phyloP scores from a whole-genome alignment of 2,329 filamentous ascomycete species.

The Cladophialophora yegresii region DNA sequence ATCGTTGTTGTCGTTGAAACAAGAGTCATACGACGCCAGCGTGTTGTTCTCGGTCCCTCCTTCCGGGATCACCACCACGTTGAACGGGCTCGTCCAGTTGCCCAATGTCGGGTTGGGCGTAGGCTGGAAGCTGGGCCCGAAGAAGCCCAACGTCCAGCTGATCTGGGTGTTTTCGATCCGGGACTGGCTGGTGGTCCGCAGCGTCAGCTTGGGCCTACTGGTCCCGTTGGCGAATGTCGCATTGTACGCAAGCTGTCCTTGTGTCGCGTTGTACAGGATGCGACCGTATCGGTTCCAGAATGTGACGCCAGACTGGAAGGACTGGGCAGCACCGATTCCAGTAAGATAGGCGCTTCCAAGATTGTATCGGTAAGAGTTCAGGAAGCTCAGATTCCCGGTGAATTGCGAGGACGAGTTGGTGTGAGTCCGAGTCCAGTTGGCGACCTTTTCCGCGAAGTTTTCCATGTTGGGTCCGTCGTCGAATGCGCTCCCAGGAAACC shows the following conservation, averaged over 20 bases:
- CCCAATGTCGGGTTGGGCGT: constrained; percentile 43
- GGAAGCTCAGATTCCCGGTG: constrained; percentile 54
- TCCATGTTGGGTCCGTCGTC: constrained; percentile 56
- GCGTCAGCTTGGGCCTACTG: constrained; percentile 51
- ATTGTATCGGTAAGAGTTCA: constrained; percentile 56
- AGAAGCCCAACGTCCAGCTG: constrained; percentile 57
- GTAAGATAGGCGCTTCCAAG: constrained; percentile 51
- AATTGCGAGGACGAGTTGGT: constrained; percentile 43
- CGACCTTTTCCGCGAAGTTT: constrained; percentile 53
- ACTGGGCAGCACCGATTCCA: constrained; percentile 54
- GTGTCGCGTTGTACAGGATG: constrained; percentile 54
- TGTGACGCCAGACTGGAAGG: constrained; percentile 53
- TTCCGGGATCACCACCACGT: constrained; percentile 56
- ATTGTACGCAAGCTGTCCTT: constrained; percentile 54
- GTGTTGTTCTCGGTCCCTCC: constrained; percentile 56
- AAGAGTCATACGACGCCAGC: constrained; percentile 55
- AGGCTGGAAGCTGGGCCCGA: constrained; percentile 49
- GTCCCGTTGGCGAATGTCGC: constrained; percentile 51
- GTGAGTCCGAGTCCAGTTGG: constrained; percentile 48
- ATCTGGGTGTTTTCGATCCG: constrained; percentile 59
- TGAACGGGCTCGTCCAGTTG: constrained; percentile 45
- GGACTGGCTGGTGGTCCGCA: constrained; percentile 58
- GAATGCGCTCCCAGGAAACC: constrained; percentile 51
- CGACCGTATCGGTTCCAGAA: constrained; percentile 61
- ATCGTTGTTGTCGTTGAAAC: constrained; percentile 41